Evolutionary conservation across 768 basidiomycete species (phyloP).

Genomic region (Sistotremastrum suecicum): DNA sequence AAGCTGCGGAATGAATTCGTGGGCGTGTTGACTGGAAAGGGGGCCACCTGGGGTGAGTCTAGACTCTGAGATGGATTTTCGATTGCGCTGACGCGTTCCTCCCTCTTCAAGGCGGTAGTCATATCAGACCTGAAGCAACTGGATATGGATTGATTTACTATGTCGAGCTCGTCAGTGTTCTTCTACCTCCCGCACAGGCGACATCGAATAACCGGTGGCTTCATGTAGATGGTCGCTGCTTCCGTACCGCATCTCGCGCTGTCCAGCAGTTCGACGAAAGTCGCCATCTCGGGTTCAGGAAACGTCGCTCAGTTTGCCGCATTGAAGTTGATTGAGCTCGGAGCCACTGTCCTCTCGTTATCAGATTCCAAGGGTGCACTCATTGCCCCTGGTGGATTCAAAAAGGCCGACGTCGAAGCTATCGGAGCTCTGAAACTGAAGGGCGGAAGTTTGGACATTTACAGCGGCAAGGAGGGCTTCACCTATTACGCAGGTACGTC

Average conservation of each 20-base stretch:
- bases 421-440: constrained; percentile 41
- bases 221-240: constrained; percentile 36
- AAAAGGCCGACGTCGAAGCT: constrained; percentile 36
- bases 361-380: constrained; percentile 65
- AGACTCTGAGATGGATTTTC: too few species aligned
- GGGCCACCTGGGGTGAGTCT: constrained; percentile 38
- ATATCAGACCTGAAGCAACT: constrained; percentile 63
- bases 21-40: constrained; percentile 61
- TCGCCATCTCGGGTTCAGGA: constrained; percentile 50
- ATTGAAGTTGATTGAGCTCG: constrained; percentile 64
- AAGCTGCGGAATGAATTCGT: constrained; percentile 56
- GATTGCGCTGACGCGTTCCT: too few species aligned
- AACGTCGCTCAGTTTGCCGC: constrained; percentile 71
- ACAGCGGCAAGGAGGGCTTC: constrained; percentile 24
- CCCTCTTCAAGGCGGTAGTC: constrained; percentile 25
- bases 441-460: constrained; percentile 30
- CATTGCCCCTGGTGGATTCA: constrained; percentile 42
- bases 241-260: constrained; percentile 44
- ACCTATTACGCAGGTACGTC: constrained; percentile 32
- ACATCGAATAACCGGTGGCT: neutral
- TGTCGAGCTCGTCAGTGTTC: constrained; percentile 44
- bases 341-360: constrained; percentile 53
- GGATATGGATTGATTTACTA: constrained; percentile 69
- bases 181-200: neutral
- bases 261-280: constrained; percentile 29